A percentile compares a stretch with the other conserved stretches of the same genome.
These are phyloP conservation scores for Dillenia suffruticosa DNA, from an alignment of 164 flowering plant genomes.

Conservation along the genomic window DNA sequence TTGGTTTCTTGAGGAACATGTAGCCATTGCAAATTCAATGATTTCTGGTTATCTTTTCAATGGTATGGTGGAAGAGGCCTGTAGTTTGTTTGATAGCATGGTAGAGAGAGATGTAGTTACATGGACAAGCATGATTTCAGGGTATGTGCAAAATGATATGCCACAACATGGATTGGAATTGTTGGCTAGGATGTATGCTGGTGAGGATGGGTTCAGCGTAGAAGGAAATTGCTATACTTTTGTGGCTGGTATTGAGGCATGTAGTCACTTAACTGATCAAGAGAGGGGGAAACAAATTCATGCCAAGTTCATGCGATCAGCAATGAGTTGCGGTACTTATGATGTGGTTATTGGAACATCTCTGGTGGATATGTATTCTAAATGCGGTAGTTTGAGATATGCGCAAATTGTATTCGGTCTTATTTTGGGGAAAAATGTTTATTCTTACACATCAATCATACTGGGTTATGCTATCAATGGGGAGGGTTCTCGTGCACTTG, in stretches of 20 bases:
- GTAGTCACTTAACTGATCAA: slow-evolving; percentile 21
- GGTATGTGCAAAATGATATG: slow-evolving; percentile 19
- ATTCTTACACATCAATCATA: slow-evolving; percentile 35
- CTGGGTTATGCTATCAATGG: slow-evolving; percentile 37
- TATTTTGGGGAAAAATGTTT: slow-evolving; percentile 24
- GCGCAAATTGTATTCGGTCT: slow-evolving; percentile 17
- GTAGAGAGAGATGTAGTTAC: slow-evolving; percentile 31
- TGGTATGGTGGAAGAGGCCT: slow-evolving; percentile 29
- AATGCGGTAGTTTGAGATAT: slow-evolving; percentile 18
- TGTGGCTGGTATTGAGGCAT: slow-evolving; percentile 28
- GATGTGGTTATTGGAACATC: slow-evolving; percentile 29
- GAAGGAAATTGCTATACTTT: slow-evolving; percentile 34
- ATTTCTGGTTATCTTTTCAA: slow-evolving; percentile 25
- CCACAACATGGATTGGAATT: slow-evolving; percentile 24
- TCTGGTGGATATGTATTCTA: slow-evolving; percentile 37
- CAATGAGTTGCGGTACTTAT: slow-evolving; percentile 5
- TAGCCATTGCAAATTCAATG: slow-evolving; percentile 29
- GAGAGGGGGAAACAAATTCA: slow-evolving; percentile 36
- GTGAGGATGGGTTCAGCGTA: slow-evolving; percentile 5
- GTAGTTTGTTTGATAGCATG: slow-evolving; percentile 18
- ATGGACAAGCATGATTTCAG: slow-evolving; percentile 41
- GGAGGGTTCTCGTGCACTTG: slow-evolving; percentile 23
- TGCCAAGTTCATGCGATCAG: slow-evolving; percentile 23
- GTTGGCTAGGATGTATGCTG: slow-evolving; percentile 25
- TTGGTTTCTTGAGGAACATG: slow-evolving; percentile 11